Conservation (phyloP, 345 rosid genomes). For the Angophora floribunda region DNA sequence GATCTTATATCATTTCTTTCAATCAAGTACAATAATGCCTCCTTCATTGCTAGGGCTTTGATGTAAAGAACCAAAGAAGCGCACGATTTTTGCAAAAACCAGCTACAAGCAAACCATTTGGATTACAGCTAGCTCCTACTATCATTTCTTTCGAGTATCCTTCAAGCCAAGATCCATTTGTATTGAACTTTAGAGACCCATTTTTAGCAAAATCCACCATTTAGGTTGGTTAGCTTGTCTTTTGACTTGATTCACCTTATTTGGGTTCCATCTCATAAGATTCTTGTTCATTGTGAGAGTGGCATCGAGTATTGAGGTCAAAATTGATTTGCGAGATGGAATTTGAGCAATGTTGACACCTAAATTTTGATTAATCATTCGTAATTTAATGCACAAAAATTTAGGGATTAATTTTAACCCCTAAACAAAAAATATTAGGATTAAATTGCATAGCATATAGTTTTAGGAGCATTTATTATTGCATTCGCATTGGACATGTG, state of each 20-base stretch:
- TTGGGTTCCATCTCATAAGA: not conserved
- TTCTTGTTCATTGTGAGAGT: not conserved
- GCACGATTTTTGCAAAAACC: not conserved
- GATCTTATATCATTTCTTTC: too few relatives aligned
- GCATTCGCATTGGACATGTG: too few relatives aligned
- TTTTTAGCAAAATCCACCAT: not conserved
- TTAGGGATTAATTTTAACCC: too few relatives aligned
- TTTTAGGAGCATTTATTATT: too few relatives aligned
- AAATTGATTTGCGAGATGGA: not conserved
- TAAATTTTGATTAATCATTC: too few relatives aligned
- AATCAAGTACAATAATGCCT: not conserved
- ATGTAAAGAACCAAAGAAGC: not conserved
- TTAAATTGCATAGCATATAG: too few relatives aligned
- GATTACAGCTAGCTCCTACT: not conserved
- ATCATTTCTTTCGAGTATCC: not conserved
- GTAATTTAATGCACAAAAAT: too few relatives aligned
- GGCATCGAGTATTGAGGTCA: not conserved
- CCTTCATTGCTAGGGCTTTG: not conserved
- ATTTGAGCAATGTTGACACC: too few relatives aligned
- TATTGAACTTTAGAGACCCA: not conserved
- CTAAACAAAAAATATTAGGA: too few relatives aligned
- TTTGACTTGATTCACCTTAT: not conserved
- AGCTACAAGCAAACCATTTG: accelerated
- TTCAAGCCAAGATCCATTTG: not conserved
- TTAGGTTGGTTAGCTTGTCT: not conserved